Evolutionary conservation across 495 filamentous ascomycete genomes (phyloP), one percentile per base, ranked within the genome.

Genomic region (Hypomontagnella submonticulosa): DNA sequence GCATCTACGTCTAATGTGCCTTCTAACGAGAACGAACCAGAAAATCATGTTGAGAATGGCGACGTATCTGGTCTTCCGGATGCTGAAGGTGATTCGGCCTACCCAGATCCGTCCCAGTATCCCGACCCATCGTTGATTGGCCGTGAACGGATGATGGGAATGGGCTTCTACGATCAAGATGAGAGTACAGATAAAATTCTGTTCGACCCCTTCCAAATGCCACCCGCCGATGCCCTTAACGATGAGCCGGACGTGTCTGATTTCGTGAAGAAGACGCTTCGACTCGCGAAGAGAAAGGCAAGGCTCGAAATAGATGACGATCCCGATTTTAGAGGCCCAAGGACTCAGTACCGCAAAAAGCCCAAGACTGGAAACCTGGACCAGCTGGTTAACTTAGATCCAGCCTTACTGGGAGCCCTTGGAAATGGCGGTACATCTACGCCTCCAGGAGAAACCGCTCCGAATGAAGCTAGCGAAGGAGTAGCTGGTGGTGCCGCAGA

Each of bases 141-240:
- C 20, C 71, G 74, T n/a, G 77, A 78, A 40, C 73, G 80, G 9
- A 82, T 82, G 77, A 77, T 85, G 66, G 83, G 83, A 18, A 77
- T 81, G 71, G 82, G 82, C 16, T 84, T 83, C 69, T 85, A 83
- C 63, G 75, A 84, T 44, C 82, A 84, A 64, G 81, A 82, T 50
- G 81, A 82, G 57, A 80, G 76, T 51, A 69, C 79, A 6, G 81
- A 83, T 59, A 79, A 60, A 61, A 83, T 83, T 68, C 56, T 83
- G 4, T 83, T 83, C 50, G 80, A 83, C 41, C 75, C 77, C 19
- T 83, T 81, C 60, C 79, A 83, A 63, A 63, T 67, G 36, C 81
- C 80, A 5, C 62, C 77, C 20, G 73, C 73, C 1, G 81, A 81
- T 12, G 69, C 53, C 3, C 41, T 81, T 30, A 71, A 79, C 9